phyloP scores from a whole-genome alignment of 1,139 yeast species.

The Kurtzmaniella quercitrusa region DNA sequence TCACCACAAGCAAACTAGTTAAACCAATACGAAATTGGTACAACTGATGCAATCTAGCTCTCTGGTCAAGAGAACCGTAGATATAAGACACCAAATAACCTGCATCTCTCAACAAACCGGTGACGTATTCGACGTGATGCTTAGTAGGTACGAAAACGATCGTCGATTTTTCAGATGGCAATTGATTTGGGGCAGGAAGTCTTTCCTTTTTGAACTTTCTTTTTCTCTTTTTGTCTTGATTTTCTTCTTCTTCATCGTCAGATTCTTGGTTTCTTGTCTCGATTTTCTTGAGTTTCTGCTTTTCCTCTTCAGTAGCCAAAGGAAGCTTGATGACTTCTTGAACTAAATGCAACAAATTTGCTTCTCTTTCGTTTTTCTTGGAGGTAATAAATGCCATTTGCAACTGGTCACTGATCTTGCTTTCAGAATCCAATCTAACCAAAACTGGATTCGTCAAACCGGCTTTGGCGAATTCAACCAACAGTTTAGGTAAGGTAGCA shows the following conservation, averaged over 20 bases:
- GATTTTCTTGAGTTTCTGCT: slow-evolving; percentile 47
- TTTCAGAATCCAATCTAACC: slow-evolving; percentile 87
- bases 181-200: slow-evolving; percentile 72
- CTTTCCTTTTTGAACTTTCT: slow-evolving; percentile 50
- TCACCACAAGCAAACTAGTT: slow-evolving; percentile 81
- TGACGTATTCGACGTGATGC: slow-evolving; percentile 92
- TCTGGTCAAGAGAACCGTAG: slow-evolving; percentile 93
- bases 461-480: slow-evolving; percentile 96
- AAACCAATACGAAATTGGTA: slow-evolving; percentile 81
- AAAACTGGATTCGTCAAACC: slow-evolving; percentile 89
- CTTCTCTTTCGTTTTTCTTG: slow-evolving; percentile 86
- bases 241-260: slow-evolving; percentile 44
- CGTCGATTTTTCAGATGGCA: slow-evolving; percentile 84
- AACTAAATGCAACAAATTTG: slow-evolving; percentile 67
- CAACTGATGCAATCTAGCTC: slow-evolving; percentile 88
- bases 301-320: slow-evolving; percentile 62
- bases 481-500: slow-evolving; percentile 88
- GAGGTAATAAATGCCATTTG: slow-evolving; percentile 86
- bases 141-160: slow-evolving; percentile 94
- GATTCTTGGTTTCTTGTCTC: slow-evolving; percentile 42
- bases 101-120: slow-evolving; percentile 62
- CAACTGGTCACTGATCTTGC: slow-evolving; percentile 82
- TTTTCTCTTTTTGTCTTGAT: slow-evolving; percentile 28
- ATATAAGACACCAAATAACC: slow-evolving; percentile 88
- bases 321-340: slow-evolving; percentile 89